Evolutionary conservation across 2,329 filamentous ascomycete genomes (phyloP).

Genomic region (Cercospora janseana): DNA sequence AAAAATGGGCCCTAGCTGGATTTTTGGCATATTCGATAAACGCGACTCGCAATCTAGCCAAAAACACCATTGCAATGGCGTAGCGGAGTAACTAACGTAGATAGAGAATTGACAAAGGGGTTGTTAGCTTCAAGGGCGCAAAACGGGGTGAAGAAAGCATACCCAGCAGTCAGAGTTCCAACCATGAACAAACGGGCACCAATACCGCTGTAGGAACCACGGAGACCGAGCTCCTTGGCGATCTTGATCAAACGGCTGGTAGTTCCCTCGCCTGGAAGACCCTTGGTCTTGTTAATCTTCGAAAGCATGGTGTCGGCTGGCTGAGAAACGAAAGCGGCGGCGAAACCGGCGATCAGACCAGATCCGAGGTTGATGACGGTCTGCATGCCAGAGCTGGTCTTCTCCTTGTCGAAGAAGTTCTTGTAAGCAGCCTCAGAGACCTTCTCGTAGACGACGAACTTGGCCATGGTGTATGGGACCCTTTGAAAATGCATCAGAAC

Average conservation of each 20-base stretch:
- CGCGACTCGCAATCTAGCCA: neutral
- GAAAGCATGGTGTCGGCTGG: conserved; percentile 90
- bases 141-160: too few relatives aligned
- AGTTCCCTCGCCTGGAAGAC: conserved; percentile 80
- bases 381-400: conserved; percentile 65
- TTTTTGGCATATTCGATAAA: too few relatives aligned
- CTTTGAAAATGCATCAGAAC: conserved; percentile 43
- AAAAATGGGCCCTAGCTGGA: too few relatives aligned
- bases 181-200: conserved; percentile 75
- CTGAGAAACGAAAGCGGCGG: conserved; percentile 82
- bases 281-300: conserved; percentile 96
- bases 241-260: conserved; percentile 82
- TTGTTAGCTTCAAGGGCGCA: too few relatives aligned
- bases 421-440: conserved; percentile 70
- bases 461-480: conserved; percentile 91
- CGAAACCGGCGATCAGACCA: conserved; percentile 82
- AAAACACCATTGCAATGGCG: too few relatives aligned
- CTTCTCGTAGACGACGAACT: conserved; percentile 93
- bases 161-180: conserved; percentile 71
- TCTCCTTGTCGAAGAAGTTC: conserved; percentile 65
- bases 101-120: conserved; percentile 91
- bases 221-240: conserved; percentile 75
- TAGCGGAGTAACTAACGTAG: conserved; percentile 63
- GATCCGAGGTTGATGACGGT: conserved; percentile 81
- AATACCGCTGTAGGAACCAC: conserved; percentile 74